These are phyloP conservation scores for Solanum lignicaule DNA, from an alignment of 257 asterid genomes.

Conservation along the genomic window DNA sequence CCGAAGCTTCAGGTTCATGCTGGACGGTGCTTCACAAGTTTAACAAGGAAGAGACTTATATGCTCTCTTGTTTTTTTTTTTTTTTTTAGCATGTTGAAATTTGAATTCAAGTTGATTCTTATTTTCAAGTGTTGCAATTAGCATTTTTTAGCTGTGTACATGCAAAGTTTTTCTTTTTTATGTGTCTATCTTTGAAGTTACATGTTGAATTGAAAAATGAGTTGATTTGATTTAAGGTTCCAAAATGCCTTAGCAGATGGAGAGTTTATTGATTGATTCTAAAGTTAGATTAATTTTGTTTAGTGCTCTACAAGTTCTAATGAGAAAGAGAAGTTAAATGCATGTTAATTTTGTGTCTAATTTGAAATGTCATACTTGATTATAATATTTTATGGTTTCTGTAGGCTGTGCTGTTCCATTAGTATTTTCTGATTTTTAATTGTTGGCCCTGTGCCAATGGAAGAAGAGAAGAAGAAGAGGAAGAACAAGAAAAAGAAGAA, in stretches of 20 bases:
- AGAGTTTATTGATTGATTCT: background rate
- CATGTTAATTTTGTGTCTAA: background rate
- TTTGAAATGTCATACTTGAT: background rate
- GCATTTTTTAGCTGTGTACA: background rate
- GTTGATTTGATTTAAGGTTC: background rate
- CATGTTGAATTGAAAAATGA: background rate
- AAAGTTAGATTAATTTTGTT: background rate
- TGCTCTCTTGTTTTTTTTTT: background rate
- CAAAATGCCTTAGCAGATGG: background rate
- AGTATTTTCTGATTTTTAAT: background rate
- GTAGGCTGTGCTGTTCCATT: background rate
- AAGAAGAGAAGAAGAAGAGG: slow-evolving; percentile 54
- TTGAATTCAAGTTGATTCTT: background rate
- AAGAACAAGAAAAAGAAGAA: slow-evolving; percentile 62
- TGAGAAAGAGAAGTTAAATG: background rate
- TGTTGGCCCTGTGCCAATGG: slow-evolving; percentile 19
- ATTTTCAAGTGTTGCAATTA: background rate
- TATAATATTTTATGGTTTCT: background rate
- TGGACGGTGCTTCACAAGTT: background rate
- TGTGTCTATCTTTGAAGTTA: background rate
- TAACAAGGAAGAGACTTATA: background rate
- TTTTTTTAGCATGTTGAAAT: background rate
- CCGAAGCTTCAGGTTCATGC: background rate
- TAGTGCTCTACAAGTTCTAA: background rate
- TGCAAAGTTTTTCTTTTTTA: background rate